These are phyloP conservation scores for Yamadazyma kanchanaburiensis DNA, from an alignment of 1,139 yeast genomes.

Conservation along the genomic window DNA sequence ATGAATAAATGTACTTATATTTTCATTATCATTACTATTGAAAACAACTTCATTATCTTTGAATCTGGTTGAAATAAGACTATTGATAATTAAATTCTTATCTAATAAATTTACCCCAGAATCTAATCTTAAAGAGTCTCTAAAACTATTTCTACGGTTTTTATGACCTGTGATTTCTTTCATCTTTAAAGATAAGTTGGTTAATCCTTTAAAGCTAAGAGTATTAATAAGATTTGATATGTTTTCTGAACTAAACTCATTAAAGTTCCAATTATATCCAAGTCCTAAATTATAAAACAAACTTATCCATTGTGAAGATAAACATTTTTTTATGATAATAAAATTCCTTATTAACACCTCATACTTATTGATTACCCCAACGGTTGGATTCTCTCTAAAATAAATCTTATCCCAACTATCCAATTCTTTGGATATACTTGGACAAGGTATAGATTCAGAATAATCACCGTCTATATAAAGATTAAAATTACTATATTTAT, in stretches of 20 bases:
- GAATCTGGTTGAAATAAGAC: constrained; percentile 18
- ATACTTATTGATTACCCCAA: constrained; percentile 8
- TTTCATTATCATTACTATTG: constrained; percentile 23
- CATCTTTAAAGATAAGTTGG: constrained; percentile 23
- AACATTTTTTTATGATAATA: constrained; percentile 23
- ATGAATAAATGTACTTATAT: constrained; percentile 18
- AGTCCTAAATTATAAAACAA: constrained; percentile 36
- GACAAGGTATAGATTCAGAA: constrained; percentile 44
- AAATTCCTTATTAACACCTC: constrained; percentile 35
- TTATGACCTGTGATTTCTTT: constrained; percentile 18
- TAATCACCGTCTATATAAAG: constrained; percentile 42
- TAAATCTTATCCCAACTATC: constrained; percentile 38
- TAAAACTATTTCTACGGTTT: constrained; percentile 11
- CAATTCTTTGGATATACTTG: constrained; percentile 26
- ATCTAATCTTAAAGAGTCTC: constrained; percentile 10
- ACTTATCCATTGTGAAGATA: constrained; percentile 38
- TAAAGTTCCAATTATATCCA: constrained; percentile 38
- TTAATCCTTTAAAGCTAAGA: constrained; percentile 23
- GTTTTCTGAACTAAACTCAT: constrained; percentile 31
- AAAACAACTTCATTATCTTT: constrained; percentile 27
- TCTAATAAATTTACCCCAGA: constrained; percentile 15
- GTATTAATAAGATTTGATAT: constrained; percentile 29
- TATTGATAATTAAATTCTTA: constrained; percentile 18
- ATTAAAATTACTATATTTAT: constrained; percentile 33
- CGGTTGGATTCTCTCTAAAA: constrained; percentile 21